Evolutionary conservation across 768 basidiomycete species (phyloP).

Genomic region (Pleurotus sapidus): DNA sequence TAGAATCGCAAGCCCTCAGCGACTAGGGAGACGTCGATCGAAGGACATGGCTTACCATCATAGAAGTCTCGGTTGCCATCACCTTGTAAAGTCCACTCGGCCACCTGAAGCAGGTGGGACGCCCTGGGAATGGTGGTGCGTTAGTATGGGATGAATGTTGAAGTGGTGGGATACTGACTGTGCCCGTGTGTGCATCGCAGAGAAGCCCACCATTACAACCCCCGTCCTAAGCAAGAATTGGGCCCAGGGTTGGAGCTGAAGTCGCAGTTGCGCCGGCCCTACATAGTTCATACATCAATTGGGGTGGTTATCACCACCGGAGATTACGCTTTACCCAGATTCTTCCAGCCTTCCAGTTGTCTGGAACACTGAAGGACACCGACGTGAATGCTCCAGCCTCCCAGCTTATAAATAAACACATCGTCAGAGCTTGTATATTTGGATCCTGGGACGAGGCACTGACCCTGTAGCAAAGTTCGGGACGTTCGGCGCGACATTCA

Average conservation of each 20-base stretch:
- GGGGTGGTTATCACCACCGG: not conserved
- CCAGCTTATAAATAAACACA: slow-evolving; percentile 17
- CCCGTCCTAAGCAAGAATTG: slow-evolving; percentile 41
- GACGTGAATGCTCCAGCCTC: slow-evolving; percentile 23
- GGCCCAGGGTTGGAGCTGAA: slow-evolving; percentile 34
- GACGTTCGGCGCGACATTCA: slow-evolving; percentile 31
- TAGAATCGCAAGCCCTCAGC: slow-evolving; percentile 11
- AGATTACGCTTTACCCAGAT: slow-evolving; percentile 34
- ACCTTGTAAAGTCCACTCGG: slow-evolving; percentile 36
- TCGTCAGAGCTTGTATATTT: too few species aligned
- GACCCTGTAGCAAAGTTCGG: slow-evolving; percentile 35
- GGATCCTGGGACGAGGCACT: not conserved
- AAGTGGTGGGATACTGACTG: not conserved
- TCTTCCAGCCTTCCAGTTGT: slow-evolving; percentile 42
- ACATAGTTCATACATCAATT: slow-evolving; percentile 26
- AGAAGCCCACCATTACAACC: slow-evolving; percentile 49
- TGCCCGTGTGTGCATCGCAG: slow-evolving; percentile 13
- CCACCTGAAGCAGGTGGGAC: slow-evolving; percentile 43
- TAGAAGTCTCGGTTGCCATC: slow-evolving; percentile 31
- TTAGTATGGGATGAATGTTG: not conserved
- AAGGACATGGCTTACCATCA: slow-evolving; percentile 22
- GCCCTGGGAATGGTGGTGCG: slow-evolving; percentile 27
- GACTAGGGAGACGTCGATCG: too few species aligned
- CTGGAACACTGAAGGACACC: slow-evolving; percentile 42
- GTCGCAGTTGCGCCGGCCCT: slow-evolving; percentile 48